Evolutionary conservation across 768 basidiomycete species (phyloP).

Genomic region (Cystobasidium onofrii): DNA sequence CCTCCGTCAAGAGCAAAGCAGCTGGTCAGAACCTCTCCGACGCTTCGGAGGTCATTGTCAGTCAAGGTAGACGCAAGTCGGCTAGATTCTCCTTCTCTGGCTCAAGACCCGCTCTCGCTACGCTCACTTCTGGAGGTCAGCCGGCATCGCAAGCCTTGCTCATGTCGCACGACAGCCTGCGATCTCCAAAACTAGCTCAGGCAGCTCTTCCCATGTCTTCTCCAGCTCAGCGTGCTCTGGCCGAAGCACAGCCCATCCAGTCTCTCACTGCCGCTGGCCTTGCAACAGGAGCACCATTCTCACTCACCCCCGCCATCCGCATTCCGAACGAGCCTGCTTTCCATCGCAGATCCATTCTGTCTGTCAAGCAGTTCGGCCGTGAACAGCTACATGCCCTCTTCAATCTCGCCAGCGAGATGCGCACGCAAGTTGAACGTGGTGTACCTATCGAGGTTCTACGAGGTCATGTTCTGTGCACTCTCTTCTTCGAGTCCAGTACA

Average conservation of each 20-base stretch:
- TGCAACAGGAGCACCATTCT: conserved; percentile 7
- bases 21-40: conserved; percentile 33
- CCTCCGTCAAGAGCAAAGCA: conserved; percentile 50
- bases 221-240: background rate
- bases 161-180: conserved; percentile 12
- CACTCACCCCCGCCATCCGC: conserved; percentile 36
- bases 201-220: conserved; percentile 43
- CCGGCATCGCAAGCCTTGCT: background rate
- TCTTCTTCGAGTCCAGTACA: conserved; percentile 97
- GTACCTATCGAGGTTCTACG: conserved; percentile 79
- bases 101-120: conserved; percentile 35
- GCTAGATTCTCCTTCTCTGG: conserved; percentile 46
- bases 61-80: conserved; percentile 38
- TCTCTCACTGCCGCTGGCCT: background rate
- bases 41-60: background rate
- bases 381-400: conserved; percentile 89
- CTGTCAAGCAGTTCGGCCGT: conserved; percentile 84
- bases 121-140: background rate
- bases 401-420: conserved; percentile 92
- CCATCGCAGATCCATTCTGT: conserved; percentile 84
- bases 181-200: conserved; percentile 41
- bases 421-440: conserved; percentile 83
- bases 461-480: conserved; percentile 78
- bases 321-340: conserved; percentile 70
- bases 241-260: background rate